phyloP scores from a whole-genome alignment of 2,329 filamentous ascomycete species.

The Alternaria sp. region DNA sequence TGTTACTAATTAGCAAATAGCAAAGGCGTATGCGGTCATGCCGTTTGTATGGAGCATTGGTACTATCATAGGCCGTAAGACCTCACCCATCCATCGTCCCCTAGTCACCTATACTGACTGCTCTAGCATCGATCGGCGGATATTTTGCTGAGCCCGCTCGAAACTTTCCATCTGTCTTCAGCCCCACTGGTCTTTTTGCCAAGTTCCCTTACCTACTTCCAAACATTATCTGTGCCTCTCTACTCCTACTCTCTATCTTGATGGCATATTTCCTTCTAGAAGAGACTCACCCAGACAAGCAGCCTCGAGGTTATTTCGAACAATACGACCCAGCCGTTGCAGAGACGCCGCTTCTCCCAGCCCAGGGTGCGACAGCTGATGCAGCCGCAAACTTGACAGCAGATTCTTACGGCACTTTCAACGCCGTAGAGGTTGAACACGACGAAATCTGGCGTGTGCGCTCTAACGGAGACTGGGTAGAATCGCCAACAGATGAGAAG shows the following conservation, averaged over 20 bases:
- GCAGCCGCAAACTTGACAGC: constrained; percentile 75
- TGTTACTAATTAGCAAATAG: constrained; percentile 73
- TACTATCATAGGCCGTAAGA: constrained; percentile 75
- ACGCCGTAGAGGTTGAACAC: constrained; percentile 62
- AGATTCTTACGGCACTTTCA: constrained; percentile 83
- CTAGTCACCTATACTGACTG: constrained; percentile 27
- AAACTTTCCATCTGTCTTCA: constrained; percentile 76
- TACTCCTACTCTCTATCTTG: constrained; percentile 81
- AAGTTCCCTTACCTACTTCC: constrained; percentile 87
- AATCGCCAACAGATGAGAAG: constrained; percentile 48
- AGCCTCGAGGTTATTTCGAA: constrained; percentile 58
- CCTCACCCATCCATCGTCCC: background rate
- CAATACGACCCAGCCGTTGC: constrained; percentile 57
- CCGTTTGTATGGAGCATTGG: constrained; percentile 88
- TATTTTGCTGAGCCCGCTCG: constrained; percentile 80
- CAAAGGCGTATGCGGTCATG: constrained; percentile 87
- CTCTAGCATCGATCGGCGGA: constrained; percentile 77
- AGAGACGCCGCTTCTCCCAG: constrained; percentile 78
- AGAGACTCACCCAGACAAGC: constrained; percentile 88
- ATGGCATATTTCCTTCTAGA: constrained; percentile 82
- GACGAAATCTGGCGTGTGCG: constrained; percentile 62
- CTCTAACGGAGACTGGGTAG: constrained; percentile 56
- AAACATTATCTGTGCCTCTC: constrained; percentile 80
- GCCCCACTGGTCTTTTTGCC: constrained; percentile 73
- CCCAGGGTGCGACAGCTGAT: constrained; percentile 76